Evolutionary conservation across 139 green algal species (phyloP), one percentile per base, ranked within the genome.

Genomic region (Chlorella sorokiniana): DNA sequence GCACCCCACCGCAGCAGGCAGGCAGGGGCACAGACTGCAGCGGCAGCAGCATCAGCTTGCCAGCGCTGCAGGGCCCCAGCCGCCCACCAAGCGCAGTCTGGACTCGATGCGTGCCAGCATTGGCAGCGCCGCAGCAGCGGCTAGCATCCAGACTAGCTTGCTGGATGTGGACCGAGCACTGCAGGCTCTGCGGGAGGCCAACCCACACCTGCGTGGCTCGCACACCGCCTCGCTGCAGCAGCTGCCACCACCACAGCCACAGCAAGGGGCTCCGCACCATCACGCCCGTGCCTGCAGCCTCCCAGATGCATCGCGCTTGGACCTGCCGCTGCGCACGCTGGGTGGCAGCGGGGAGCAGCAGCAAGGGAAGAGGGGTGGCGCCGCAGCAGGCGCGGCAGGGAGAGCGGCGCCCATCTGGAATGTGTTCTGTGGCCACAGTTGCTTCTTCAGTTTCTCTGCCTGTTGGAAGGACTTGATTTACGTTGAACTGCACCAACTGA

Each of bases 161-260:
- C 59, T 42, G 25, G 73, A 52, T 0, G 73, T 79, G 11, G 73
- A 79, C 14, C 52, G 52, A 18, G 73, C 73, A 25, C 69, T 79
- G 73, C 52, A 52, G 29, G 73, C 73, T 22, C 52, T 79, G 38
- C 37, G 51, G 2, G 37, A 69, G n/a, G 73, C 73, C 51, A 79
- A 79, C 54, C 73, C 73, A 4, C 73, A 79, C 73, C 73, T 79
- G 37, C 56, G 56, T n/a, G n/a, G n/a, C n/a, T n/a, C n/a, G n/a
- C n/a, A n/a, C n/a, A n/a, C 56, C 29, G 23, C 56, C 56, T 22
- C 56, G 73, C 54, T 29, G 16, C 70, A 63, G 45, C 70, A 77
- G 33, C 72, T 52, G 51, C 35, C 52, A 22, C 9, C 23, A 6
- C 31, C 41, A 22, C 56, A 33, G 56, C 18, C 23, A 22, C 35